phyloP scores from a whole-genome alignment of 202 grass and related monocot genomes.

The Elaeis oleifera region DNA sequence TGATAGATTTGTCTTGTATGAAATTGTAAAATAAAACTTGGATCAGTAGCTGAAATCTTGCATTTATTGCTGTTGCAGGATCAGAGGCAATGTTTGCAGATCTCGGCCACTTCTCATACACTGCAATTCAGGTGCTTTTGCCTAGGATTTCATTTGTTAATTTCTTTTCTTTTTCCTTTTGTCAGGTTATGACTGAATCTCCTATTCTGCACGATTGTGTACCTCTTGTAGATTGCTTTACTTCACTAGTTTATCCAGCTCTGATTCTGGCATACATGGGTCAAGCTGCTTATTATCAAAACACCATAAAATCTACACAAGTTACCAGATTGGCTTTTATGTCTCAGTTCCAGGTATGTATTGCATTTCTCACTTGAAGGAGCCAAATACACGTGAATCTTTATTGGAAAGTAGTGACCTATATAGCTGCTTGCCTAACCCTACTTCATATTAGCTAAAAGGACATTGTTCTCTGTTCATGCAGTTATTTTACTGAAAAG shows the following conservation, averaged over 20 bases:
- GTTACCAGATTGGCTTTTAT: slow-evolving; percentile 84
- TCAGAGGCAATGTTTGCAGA: no score
- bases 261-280: slow-evolving; percentile 94
- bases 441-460: no score
- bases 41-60: no score
- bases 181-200: slow-evolving; percentile 1
- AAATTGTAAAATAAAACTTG: no score
- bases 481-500: no score
- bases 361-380: background rate
- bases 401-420: no score
- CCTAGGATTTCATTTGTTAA: background rate
- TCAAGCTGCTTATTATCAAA: slow-evolving; percentile 81
- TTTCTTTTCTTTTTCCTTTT: background rate
- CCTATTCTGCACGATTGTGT: background rate
- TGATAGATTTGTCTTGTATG: no score
- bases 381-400: no score
- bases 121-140: slow-evolving; percentile 76
- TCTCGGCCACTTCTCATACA: slow-evolving; percentile 21
- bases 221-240: slow-evolving; percentile 66
- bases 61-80: background rate
- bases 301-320: slow-evolving; percentile 71
- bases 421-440: no score
- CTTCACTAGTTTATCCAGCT: slow-evolving; percentile 68
- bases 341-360: slow-evolving; percentile 70
- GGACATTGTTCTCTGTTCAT: no score